Conservation (phyloP, 2,329 filamentous ascomycete species). For the Massarina eburnea region DNA sequence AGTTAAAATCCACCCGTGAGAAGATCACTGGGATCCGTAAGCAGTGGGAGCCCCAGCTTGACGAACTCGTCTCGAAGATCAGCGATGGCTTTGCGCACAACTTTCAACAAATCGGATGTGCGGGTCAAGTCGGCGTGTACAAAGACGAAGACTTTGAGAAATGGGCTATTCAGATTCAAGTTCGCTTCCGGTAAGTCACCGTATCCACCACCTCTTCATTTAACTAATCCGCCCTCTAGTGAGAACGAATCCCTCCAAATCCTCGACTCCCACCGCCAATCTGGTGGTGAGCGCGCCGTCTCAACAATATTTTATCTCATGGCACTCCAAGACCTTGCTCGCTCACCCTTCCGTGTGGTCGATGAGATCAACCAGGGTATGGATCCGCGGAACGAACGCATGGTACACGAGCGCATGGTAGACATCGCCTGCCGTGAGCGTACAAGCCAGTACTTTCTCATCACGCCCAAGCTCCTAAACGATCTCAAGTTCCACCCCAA, state of each 20-base stretch:
- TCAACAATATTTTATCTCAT: conserved; percentile 99
- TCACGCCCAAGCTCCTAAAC: conserved; percentile 91
- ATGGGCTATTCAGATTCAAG: conserved; percentile 91
- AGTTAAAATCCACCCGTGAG: conserved; percentile 57
- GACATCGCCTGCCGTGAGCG: conserved; percentile 88
- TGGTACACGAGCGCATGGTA: conserved; percentile 97
- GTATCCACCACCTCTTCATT: conserved; percentile 1
- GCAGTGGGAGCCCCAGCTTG: conserved; percentile 82
- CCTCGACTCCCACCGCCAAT: conserved; percentile 90
- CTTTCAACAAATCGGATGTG: conserved; percentile 91
- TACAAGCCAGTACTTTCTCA: conserved; percentile 85
- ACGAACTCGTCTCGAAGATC: conserved; percentile 75
- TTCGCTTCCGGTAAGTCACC: conserved; percentile 79
- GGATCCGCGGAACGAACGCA: conserved; percentile 97
- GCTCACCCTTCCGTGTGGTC: conserved; percentile 94
- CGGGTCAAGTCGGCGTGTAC: conserved; percentile 83
- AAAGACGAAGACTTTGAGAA: conserved; percentile 91
- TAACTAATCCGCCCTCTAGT: conserved; percentile 14
- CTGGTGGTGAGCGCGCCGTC: conserved; percentile 91
- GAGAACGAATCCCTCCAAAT: conserved; percentile 78
- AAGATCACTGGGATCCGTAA: conserved; percentile 68
- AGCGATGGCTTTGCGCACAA: conserved; percentile 91
- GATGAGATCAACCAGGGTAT: conserved; percentile 99
- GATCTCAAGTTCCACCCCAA: conserved; percentile 82
- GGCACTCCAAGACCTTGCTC: conserved; percentile 90